Evolutionary conservation across 148 eudicot species (phyloP), one percentile per base, ranked within the genome.

Genomic region (Camellia granthamiana): DNA sequence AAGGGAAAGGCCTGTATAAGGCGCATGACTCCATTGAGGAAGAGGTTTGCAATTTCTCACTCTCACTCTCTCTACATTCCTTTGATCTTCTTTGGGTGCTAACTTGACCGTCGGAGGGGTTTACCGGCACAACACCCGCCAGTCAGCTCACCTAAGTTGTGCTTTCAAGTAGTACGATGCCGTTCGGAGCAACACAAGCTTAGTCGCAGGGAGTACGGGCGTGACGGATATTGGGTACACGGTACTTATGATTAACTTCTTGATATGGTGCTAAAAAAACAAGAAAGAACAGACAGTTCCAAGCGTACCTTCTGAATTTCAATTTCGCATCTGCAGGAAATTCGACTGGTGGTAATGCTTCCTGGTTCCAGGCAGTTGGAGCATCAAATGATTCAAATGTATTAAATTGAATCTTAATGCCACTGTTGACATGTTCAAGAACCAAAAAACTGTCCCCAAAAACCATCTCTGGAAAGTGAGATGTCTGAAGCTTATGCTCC

Each of bases 401-500:
- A 77, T 92, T 90, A 81, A 95, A 95, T 82, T 90, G 91, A 83
- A 95, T 84, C 84, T 86, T 91, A 75, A 78, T 80, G 69, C 96
- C 92, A 84, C 87, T 92, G 55, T 81, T 84, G 47, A 78, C 68
- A 86, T 95, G 99, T 85, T 87, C 91, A 81, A 96, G 92, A 83
- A 83, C 87, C 90, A 93, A 86, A 78, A 76, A 81, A 80, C 95
- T 93, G 62, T 92, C 88, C 81, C 98, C 98, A 82, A 93, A 96
- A 71, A 96, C 83, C 99, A 96, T 96, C 81, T 96, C 99, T n/a
- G 98, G 98, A 75, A 96, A 86, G 86, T 96, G 98, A 60, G 91
- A 85, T 18, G 99, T 92, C 86, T 92, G 86, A 69, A 96, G 98
- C 86, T 91, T 91, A 75, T 91, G 87, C 89, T 96, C 99, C 98